Base-by-base conservation (phyloP, 441 rosid species). In the Kokia cookei region DNA sequence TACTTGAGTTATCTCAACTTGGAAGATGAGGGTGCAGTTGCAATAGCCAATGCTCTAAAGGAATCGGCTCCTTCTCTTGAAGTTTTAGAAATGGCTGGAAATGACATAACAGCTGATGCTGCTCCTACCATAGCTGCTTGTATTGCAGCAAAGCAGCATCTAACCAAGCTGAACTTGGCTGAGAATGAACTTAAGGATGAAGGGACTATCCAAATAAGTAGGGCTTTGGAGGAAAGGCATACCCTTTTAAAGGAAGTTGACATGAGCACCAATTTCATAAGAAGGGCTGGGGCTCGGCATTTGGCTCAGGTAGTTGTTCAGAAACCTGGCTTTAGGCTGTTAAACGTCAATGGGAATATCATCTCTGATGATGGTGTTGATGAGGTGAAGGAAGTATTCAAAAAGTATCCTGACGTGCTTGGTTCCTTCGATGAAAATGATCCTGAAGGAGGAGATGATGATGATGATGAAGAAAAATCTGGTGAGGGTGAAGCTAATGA, bases 151-250 rank as follows among this genome's bases (percentile, higher is more conserved):
- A 93, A 92, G 83, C 85, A 83, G 66, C 71, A 82, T 37, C 88
- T 96, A 29, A 82, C 76, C 70, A 91, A 84, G 93, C 81, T 96
- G 84, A 93, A 84, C 82, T 78, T 96, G 87, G 79, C 93, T 26
- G 98, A 96, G 85, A 96, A 96, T 76, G 97, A 96, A 81, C 93
- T 96, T 45, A 92, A 89, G 84, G 99, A 96, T 65, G 93, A 88
- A 75, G 98, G 99, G 42, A 82, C 88, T 24, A 78, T 91, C 58
- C 81, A 78, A 81, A 85, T 96, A 15, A 82, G 86, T 66, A 89
- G 84, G 86, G 97, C 86, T 71, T 61, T 95, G 74, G 94, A 86
- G 79, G 91, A 82, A 65, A 89, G 80, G 43, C 97, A 88, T 76
- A 47, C 65, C 50, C 80, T 83, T 72, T 59, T 96, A 79, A 79